Evolutionary conservation across 306 rosid genomes (phyloP).

Genomic region (Prunus salicina): DNA sequence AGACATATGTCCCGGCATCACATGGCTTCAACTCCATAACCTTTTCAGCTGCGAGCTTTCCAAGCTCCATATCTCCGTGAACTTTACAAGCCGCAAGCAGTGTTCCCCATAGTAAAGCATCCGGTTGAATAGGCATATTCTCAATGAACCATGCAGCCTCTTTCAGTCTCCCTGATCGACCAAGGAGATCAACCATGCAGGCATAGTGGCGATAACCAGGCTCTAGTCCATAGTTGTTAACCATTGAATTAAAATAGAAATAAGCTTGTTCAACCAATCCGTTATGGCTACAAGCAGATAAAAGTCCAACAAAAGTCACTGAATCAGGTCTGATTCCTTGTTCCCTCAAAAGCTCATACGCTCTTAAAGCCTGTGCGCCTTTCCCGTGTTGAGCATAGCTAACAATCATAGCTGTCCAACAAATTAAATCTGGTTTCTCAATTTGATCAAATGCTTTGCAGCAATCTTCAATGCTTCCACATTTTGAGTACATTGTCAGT

Average conservation of each 20-base stretch:
- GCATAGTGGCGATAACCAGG: conserved; percentile 70
- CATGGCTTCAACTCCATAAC: conserved; percentile 54
- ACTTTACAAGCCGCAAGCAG: conserved; percentile 77
- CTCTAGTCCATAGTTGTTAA: conserved; percentile 41
- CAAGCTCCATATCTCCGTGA: conserved; percentile 66
- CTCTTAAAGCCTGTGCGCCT: conserved; percentile 64
- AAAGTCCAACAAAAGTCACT: conserved; percentile 71
- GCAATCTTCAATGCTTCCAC: conserved; percentile 70
- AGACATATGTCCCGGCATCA: conserved; percentile 59
- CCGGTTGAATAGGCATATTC: conserved; percentile 51
- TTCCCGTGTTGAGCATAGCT: conserved; percentile 81
- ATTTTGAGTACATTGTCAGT: conserved; percentile 69
- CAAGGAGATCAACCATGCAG: conserved; percentile 75
- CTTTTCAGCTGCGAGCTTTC: conserved; percentile 58
- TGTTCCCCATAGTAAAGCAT: conserved; percentile 69
- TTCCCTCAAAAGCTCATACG: conserved; percentile 57
- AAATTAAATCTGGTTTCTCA: conserved; percentile 61
- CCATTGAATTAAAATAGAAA: conserved; percentile 62
- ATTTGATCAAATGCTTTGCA: conserved; percentile 57
- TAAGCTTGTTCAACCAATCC: conserved; percentile 76
- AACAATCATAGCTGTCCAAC: conserved; percentile 71
- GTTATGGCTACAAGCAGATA: conserved; percentile 67
- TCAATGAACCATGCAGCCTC: conserved; percentile 63
- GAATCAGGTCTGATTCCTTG: conserved; percentile 71
- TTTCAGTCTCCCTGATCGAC: conserved; percentile 63